Evolutionary conservation across 176 grass and related monocot species (phyloP).

Genomic region (Oropetium thomaeum): DNA sequence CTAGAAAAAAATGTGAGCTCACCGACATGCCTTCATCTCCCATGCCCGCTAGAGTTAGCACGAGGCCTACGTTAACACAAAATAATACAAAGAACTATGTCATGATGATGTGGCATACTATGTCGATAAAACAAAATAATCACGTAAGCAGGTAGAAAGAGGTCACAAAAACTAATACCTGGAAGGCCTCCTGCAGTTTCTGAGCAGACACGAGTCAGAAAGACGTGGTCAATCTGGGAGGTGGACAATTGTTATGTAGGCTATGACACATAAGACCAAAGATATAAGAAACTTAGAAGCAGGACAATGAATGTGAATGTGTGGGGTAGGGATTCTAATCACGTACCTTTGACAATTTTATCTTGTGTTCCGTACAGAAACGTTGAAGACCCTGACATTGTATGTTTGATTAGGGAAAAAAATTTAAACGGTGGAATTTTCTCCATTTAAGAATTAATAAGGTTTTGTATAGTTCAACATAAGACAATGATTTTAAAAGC

Average conservation of each 20-base stretch:
- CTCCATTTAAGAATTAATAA: not conserved
- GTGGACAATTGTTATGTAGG: slow-evolving; percentile 23
- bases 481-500: not conserved
- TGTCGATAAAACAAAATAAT: slow-evolving; percentile 12
- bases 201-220: slow-evolving; percentile 92
- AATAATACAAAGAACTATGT: slow-evolving; percentile 9
- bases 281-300: slow-evolving; percentile 25
- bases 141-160: slow-evolving; percentile 3
- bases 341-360: slow-evolving; percentile 92
- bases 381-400: slow-evolving; percentile 84
- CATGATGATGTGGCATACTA: slow-evolving; percentile 26
- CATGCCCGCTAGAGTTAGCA: slow-evolving; percentile 85
- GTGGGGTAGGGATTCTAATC: not conserved
- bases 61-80: slow-evolving; percentile 58
- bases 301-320: not conserved
- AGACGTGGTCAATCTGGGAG: slow-evolving; percentile 88
- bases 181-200: slow-evolving; percentile 99
- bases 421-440: not conserved
- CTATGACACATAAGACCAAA: slow-evolving; percentile 11
- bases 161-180: slow-evolving; percentile 42
- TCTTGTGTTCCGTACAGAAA: slow-evolving; percentile 98
- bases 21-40: slow-evolving; percentile 98
- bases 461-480: not conserved
- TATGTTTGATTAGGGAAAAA: no score
- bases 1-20: slow-evolving; percentile 36